Conservation (phyloP, 306 rosid species). For the Purshia tridentata region DNA sequence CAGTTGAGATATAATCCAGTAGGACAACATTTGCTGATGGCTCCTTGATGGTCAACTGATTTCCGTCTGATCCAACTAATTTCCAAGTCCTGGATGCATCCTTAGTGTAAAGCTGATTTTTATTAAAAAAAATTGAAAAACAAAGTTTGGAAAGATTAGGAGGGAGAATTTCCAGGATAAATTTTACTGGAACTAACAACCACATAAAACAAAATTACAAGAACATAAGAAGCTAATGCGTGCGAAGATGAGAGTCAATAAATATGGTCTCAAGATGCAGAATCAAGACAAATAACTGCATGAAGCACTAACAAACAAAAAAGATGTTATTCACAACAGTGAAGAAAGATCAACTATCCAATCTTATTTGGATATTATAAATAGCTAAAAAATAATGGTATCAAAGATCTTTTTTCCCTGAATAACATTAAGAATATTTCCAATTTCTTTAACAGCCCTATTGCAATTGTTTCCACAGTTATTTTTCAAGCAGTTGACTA, state of each 20-base stretch:
- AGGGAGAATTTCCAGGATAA: background rate
- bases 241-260: background rate
- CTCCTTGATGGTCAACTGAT: conserved; percentile 59
- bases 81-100: conserved; percentile 91
- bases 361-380: background rate
- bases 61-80: conserved; percentile 62
- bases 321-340: no score
- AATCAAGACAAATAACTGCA: background rate
- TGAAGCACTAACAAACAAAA: no score
- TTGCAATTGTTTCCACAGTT: background rate
- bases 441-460: no score
- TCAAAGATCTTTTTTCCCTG: background rate
- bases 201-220: background rate
- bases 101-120: conserved; percentile 69
- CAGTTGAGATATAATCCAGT: conserved; percentile 69
- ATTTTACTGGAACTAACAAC: background rate
- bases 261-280: background rate
- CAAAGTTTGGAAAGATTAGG: background rate
- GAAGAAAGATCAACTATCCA: background rate
- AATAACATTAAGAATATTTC: background rate
- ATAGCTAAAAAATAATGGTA: background rate
- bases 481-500: background rate
- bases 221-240: background rate
- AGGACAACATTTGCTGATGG: conserved; percentile 82
- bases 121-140: conserved; percentile 16